Base-by-base conservation (phyloP, 164 flowering plant genomes). In the Protea cynaroides region DNA sequence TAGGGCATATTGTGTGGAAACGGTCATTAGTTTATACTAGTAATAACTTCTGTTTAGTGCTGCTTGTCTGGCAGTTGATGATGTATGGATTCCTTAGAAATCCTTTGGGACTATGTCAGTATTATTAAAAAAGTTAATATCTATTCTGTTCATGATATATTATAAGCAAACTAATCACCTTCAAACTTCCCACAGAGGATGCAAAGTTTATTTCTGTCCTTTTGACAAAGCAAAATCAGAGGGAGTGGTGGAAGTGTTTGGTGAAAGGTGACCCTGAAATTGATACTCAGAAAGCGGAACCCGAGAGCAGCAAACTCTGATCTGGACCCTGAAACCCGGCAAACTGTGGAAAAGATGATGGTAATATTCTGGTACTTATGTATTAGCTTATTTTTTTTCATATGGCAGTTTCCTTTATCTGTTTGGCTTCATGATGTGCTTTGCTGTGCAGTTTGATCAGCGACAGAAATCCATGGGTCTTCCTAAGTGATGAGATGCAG, bases 341-440 rank as follows among this genome's bases (percentile, higher is more conserved):
- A 76, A 47, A 91, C 95, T 51, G 96, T 94, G 58, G 99, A 91
- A 58, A 94, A 94, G 69, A 91, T 91, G 99, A 89, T 91, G 98
- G 98, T 94, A 83, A 72, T 11, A 22, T n/a, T 34, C 58, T 59
- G 6, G 36, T 64, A 25, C 10, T 36, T 56, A 4, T 18, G 1
- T 4, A 2, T 18, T n/a, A n/a, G n/a, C n/a, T 14, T 14, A 15
- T 1, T 10, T 12, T 15, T 12, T 47, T 12, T n/a, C 52, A 47
- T 47, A 47, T 47, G 5, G 52, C 15, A 12, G 12, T 47, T 47
- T 47, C 17, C 3, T 47, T 40, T 29, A 5, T 29, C 2, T 49
- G 57, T 4, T 63, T 23, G 25, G 44, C 15, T 44, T 12, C 53
- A 18, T 25, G 19, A 37, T 51, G 9, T 53, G 2, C 36, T 11